phyloP scores from a whole-genome alignment of 179 eudicot genomes.

The Pouteria campechiana region DNA sequence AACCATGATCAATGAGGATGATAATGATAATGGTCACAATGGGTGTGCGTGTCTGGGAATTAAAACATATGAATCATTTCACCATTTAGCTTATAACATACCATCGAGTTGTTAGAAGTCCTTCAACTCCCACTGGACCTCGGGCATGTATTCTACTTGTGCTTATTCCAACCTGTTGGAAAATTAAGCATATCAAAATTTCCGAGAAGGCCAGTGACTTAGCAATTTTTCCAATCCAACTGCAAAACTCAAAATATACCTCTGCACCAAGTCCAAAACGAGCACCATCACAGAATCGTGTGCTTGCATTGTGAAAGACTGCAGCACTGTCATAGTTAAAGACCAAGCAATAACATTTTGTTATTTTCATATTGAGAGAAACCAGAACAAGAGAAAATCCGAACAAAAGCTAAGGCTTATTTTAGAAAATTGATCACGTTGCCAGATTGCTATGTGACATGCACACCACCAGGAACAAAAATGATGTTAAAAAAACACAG shows the following conservation, averaged over 20 bases:
- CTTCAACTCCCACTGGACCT: conserved; percentile 98
- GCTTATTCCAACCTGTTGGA: conserved; percentile 86
- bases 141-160: conserved; percentile 97
- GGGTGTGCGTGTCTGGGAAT: not conserved
- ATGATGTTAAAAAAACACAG: no score
- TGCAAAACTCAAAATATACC: conserved; percentile 41
- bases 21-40: not conserved
- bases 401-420: no score
- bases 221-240: no score
- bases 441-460: no score
- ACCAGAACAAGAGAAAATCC: no score
- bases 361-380: no score
- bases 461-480: no score
- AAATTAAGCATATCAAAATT: conserved; percentile 1
- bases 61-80: not conserved
- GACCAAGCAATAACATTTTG: no score
- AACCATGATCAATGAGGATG: no score
- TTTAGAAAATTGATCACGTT: no score
- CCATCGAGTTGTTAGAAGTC: conserved; percentile 89
- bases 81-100: conserved; percentile 11
- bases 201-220: not conserved
- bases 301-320: conserved; percentile 94
- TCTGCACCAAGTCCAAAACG: conserved; percentile 98
- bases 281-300: conserved; percentile 90
- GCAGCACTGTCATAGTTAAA: conserved; percentile 68